A percentile compares a stretch with the other conserved stretches of the same genome.
Conservation (phyloP, 768 basidiomycete species). For the Russula foetens region DNA sequence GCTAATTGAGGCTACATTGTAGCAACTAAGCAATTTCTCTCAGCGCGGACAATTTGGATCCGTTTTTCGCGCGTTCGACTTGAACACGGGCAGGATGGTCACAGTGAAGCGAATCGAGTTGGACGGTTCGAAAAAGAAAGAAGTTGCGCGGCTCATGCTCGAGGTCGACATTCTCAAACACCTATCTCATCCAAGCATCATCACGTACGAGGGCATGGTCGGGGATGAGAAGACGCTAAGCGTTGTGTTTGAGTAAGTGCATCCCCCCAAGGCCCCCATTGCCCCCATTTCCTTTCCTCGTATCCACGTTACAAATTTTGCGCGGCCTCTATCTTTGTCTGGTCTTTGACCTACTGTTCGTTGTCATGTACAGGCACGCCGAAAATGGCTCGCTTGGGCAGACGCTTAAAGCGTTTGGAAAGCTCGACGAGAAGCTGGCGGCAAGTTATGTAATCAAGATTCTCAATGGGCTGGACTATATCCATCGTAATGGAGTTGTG, state of each 20-base stretch:
- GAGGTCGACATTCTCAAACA: constrained; percentile 92
- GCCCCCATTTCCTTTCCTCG: too few relatives aligned
- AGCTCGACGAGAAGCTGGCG: constrained; percentile 85
- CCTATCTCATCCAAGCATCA: constrained; percentile 88
- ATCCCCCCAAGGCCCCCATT: not conserved
- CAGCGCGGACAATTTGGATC: constrained; percentile 96
- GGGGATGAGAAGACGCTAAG: constrained; percentile 82
- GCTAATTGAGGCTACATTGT: too few relatives aligned
- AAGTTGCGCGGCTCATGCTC: constrained; percentile 86
- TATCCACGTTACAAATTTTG: too few relatives aligned
- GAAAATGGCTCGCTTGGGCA: constrained; percentile 95
- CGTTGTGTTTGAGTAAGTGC: constrained; percentile 86
- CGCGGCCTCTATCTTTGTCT: not conserved
- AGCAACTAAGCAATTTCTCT: constrained; percentile 98
- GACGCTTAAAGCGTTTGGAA: constrained; percentile 89
- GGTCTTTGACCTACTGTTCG: not conserved
- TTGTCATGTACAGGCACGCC: constrained; percentile 57
- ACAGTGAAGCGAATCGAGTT: constrained; percentile 95
- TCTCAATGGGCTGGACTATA: constrained; percentile 88
- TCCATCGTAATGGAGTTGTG: constrained; percentile 84
- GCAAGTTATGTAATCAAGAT: constrained; percentile 95
- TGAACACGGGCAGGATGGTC: constrained; percentile 95
- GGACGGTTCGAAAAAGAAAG: constrained; percentile 84
- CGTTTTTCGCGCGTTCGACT: constrained; percentile 89
- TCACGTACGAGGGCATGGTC: constrained; percentile 95